phyloP scores from a whole-genome alignment of 2,329 filamentous ascomycete species.

The Aspergillus quadricinctus region DNA sequence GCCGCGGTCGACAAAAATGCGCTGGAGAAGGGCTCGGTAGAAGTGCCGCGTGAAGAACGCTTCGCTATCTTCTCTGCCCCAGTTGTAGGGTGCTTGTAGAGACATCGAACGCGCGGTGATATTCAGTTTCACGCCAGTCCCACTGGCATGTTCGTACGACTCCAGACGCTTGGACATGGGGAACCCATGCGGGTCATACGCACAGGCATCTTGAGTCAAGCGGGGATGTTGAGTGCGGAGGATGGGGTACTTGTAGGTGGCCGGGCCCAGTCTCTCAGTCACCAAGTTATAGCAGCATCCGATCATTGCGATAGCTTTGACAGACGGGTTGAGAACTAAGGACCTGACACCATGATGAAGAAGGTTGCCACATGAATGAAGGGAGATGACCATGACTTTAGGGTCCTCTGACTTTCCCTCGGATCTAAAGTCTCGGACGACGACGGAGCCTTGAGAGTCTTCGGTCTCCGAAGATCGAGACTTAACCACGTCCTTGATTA shows the following conservation, averaged over 20 bases:
- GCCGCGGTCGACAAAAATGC: conserved; percentile 81
- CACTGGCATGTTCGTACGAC: conserved; percentile 50
- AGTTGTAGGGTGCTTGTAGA: conserved; percentile 90
- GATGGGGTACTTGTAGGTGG: conserved; percentile 77
- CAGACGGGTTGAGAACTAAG: conserved; percentile 74
- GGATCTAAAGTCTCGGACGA: neutral
- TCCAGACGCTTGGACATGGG: conserved; percentile 76
- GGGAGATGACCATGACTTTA: conserved; percentile 78
- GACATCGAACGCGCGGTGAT: conserved; percentile 99
- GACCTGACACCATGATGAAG: conserved; percentile 90
- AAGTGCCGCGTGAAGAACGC: conserved; percentile 90
- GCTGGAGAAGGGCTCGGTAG: conserved; percentile 84
- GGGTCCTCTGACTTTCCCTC: conserved; percentile 16
- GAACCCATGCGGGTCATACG: conserved; percentile 85
- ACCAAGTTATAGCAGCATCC: conserved; percentile 98
- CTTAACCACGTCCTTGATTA: conserved; percentile 34
- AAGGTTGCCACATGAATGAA: conserved; percentile 97
- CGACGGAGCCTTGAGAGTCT: neutral
- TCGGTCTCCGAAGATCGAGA: conserved; percentile 5
- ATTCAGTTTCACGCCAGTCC: conserved; percentile 72
- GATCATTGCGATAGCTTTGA: conserved; percentile 88
- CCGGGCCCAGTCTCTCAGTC: conserved; percentile 81
- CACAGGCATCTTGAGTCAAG: conserved; percentile 62
- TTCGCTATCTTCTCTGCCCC: conserved; percentile 75
- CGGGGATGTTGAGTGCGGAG: conserved; percentile 71